A percentile compares a stretch with the other conserved stretches of the same genome.
phyloP scores from a whole-genome alignment of 1,284 basidiomycete species.

The Cryptococcus amylolentus region DNA sequence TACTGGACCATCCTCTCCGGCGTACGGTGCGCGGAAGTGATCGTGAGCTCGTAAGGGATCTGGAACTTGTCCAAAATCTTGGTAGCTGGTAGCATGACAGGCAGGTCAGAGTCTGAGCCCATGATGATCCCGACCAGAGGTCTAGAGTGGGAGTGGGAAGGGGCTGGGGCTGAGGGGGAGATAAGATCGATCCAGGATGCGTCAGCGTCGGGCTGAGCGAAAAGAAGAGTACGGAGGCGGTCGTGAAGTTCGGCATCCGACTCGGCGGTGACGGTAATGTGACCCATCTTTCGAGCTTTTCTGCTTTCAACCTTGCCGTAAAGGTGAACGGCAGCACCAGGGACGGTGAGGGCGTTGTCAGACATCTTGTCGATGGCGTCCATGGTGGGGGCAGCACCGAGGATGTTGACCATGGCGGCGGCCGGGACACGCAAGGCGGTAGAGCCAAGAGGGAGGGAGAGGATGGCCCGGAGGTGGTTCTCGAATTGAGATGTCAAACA shows the following conservation, averaged over 20 bases:
- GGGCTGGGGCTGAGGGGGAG: constrained; percentile 52
- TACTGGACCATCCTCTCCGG: constrained; percentile 83
- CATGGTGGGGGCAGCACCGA: constrained; percentile 70
- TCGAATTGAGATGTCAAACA: constrained; percentile 96
- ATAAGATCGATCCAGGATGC: constrained; percentile 55
- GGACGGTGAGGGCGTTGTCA: constrained; percentile 59
- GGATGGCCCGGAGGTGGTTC: constrained; percentile 95
- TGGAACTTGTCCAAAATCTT: constrained; percentile 75
- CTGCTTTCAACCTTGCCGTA: constrained; percentile 91
- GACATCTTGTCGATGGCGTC: constrained; percentile 56
- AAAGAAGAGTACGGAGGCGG: constrained; percentile 68
- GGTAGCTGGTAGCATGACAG: constrained; percentile 86
- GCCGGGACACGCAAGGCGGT: constrained; percentile 83
- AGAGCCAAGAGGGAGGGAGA: constrained; percentile 83
- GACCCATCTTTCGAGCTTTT: constrained; percentile 95
- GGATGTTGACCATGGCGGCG: constrained; percentile 91
- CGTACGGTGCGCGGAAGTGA: constrained; percentile 81
- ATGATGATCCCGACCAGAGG: constrained; percentile 94
- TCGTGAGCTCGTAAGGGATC: constrained; percentile 89
- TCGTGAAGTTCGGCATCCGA: constrained; percentile 72
- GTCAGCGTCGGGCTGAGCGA: constrained; percentile 59
- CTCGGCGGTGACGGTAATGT: constrained; percentile 83
- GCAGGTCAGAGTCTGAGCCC: constrained; percentile 98
- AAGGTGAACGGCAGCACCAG: constrained; percentile 80
- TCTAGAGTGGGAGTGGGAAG: constrained; percentile 57